These are phyloP conservation scores for Rhizopus microsporus DNA, from an alignment of 371 early-diverging fungal species.

Conservation along the genomic window DNA sequence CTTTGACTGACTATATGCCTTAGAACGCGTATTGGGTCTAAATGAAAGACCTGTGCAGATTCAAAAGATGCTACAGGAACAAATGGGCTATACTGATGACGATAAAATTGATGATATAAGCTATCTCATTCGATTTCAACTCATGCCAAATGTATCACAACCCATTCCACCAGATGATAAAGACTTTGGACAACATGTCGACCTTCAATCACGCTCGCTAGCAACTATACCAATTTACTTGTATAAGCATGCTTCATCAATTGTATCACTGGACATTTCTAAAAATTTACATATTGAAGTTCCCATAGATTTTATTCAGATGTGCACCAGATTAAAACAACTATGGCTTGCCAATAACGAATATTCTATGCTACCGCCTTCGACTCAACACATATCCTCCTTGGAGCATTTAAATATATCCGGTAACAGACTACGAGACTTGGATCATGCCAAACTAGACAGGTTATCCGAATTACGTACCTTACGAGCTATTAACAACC, in stretches of 20 bases:
- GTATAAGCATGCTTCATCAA: constrained; percentile 65
- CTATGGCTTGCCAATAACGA: constrained; percentile 74
- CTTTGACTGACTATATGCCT: background rate
- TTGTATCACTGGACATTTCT: constrained; percentile 72
- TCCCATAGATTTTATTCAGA: constrained; percentile 77
- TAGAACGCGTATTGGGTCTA: constrained; percentile 66
- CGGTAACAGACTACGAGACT: constrained; percentile 71
- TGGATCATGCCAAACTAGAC: constrained; percentile 68
- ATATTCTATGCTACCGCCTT: constrained; percentile 61
- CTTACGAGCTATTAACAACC: constrained; percentile 77
- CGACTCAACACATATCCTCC: constrained; percentile 56
- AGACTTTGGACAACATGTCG: constrained; percentile 56
- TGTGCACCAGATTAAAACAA: constrained; percentile 64
- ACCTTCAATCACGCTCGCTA: constrained; percentile 66
- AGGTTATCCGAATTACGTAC: constrained; percentile 59
- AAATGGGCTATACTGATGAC: constrained; percentile 78
- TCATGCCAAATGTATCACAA: constrained; percentile 67
- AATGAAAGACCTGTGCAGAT: constrained; percentile 76
- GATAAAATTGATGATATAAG: constrained; percentile 78
- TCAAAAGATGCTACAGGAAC: constrained; percentile 66
- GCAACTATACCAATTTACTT: constrained; percentile 79
- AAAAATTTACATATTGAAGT: constrained; percentile 73
- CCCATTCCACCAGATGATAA: constrained; percentile 41
- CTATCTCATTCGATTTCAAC: constrained; percentile 78
- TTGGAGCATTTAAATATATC: constrained; percentile 77